A percentile compares a stretch with the other conserved stretches of the same genome.
Evolutionary conservation across 345 rosid genomes (phyloP).

Genomic region (Euclidium syriacum): DNA sequence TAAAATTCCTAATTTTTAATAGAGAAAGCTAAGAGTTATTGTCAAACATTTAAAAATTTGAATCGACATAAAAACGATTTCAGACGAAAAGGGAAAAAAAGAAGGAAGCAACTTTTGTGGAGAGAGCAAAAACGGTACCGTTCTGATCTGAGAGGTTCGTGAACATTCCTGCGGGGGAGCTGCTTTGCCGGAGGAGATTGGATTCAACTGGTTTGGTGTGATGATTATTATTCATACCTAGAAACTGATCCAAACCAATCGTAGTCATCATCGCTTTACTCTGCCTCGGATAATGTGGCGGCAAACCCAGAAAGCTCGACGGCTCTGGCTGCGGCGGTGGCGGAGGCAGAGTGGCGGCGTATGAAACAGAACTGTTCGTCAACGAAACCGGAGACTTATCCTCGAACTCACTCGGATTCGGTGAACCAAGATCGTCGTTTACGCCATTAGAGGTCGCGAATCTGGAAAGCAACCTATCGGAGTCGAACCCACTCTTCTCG

Average conservation of each 20-base stretch:
- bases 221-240: slow-evolving; percentile 35
- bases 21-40: not conserved
- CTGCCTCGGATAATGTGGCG: slow-evolving; percentile 78
- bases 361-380: slow-evolving; percentile 29
- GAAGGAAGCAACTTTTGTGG: not conserved
- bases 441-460: slow-evolving; percentile 37
- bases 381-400: slow-evolving; percentile 30
- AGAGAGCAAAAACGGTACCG: slow-evolving; percentile 43
- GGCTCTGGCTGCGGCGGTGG: slow-evolving; percentile 25
- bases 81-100: not conserved
- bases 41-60: not conserved
- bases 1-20: not conserved
- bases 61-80: not conserved
- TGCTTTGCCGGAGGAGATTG: slow-evolving; percentile 59
- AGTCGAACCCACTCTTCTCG: slow-evolving; percentile 35
- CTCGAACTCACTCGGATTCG: slow-evolving; percentile 18
- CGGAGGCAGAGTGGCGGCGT: slow-evolving; percentile 22
- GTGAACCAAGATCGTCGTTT: slow-evolving; percentile 20
- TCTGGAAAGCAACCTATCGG: slow-evolving; percentile 40
- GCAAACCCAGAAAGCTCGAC: slow-evolving; percentile 51
- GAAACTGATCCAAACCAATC: slow-evolving; percentile 50
- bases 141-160: slow-evolving; percentile 52
- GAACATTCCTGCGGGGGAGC: slow-evolving; percentile 78
- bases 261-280: slow-evolving; percentile 37
- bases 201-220: slow-evolving; percentile 42